Evolutionary conservation across 495 filamentous ascomycete genomes (phyloP).

Genomic region (Hyaloscypha variabilis): DNA sequence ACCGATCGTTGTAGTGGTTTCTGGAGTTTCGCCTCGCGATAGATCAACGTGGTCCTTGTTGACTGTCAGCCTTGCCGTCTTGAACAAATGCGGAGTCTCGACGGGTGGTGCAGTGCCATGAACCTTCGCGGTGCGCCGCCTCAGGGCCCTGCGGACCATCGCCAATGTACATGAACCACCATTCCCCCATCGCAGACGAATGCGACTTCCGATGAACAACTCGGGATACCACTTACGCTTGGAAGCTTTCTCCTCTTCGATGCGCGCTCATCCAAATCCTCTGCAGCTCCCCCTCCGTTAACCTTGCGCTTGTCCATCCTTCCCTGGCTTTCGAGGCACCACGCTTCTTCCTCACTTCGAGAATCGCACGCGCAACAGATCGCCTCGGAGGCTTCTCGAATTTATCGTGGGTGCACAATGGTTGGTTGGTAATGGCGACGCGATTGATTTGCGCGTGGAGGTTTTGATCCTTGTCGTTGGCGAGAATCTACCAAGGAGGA

Average conservation of each 20-base stretch:
- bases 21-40: constrained; percentile 47
- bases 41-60: constrained; percentile 22
- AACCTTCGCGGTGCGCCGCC: constrained; percentile 25
- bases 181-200: constrained; percentile 11
- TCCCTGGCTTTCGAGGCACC: constrained; percentile 6
- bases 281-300: constrained; percentile 39
- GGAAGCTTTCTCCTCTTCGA: constrained; percentile 62
- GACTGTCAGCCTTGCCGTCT: constrained; percentile 32
- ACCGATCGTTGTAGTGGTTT: constrained; percentile 69
- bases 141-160: constrained; percentile 19
- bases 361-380: not conserved
- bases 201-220: not conserved
- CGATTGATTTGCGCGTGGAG: constrained; percentile 22
- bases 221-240: constrained; percentile 44
- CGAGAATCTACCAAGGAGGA: constrained; percentile 1
- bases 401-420: constrained; percentile 11
- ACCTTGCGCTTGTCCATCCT: constrained; percentile 74
- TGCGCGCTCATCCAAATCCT: constrained; percentile 56
- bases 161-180: constrained; percentile 14
- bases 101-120: constrained; percentile 21
- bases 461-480: constrained; percentile 20
- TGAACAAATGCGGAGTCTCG: constrained; percentile 16
- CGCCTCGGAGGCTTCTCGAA: constrained; percentile 3
- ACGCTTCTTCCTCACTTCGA: not conserved
- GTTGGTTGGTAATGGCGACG: not conserved